Conservation (phyloP, 1,139 yeast species). For the Kluyveromyces sp. region DNA sequence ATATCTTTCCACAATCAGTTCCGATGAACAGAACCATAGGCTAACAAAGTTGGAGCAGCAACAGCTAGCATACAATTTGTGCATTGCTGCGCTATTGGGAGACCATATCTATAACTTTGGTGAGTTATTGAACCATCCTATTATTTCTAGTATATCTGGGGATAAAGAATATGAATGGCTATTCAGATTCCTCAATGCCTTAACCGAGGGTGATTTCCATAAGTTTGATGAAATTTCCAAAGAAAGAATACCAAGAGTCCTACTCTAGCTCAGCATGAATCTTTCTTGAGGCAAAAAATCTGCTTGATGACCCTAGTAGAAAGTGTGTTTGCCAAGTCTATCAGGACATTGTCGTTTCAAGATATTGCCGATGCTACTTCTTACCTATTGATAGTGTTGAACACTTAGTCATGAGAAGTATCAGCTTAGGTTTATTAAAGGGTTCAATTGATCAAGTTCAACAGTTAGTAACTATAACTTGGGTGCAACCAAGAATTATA, state of each 20-base stretch:
- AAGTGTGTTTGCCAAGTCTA: slow-evolving; percentile 70
- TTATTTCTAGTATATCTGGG: slow-evolving; percentile 48
- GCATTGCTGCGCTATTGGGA: slow-evolving; percentile 84
- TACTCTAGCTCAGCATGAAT: slow-evolving; percentile 49
- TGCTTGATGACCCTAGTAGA: slow-evolving; percentile 89
- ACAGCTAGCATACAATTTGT: slow-evolving; percentile 72
- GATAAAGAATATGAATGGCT: slow-evolving; percentile 62
- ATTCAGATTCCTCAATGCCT: slow-evolving; percentile 55
- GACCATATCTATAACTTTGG: slow-evolving; percentile 93
- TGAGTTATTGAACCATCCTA: slow-evolving; percentile 84
- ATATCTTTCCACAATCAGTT: slow-evolving; percentile 56
- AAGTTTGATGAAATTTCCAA: slow-evolving; percentile 35
- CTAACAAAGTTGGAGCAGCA: slow-evolving; percentile 33
- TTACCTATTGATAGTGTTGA: slow-evolving; percentile 63
- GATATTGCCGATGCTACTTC: slow-evolving; percentile 76
- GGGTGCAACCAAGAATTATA: slow-evolving; percentile 95
- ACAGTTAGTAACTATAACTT: slow-evolving; percentile 67
- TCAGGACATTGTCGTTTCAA: slow-evolving; percentile 63
- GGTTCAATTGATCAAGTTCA: slow-evolving; percentile 87
- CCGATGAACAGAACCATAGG: slow-evolving; percentile 15
- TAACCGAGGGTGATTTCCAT: slow-evolving; percentile 72
- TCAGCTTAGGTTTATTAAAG: slow-evolving; percentile 70
- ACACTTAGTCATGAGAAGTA: slow-evolving; percentile 83
- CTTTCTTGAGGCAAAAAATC: slow-evolving; percentile 79
- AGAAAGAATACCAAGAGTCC: slow-evolving; percentile 38